These are phyloP conservation scores for Ulota crispa DNA, from an alignment of 225 moss, liverwort and hornwort species.

Conservation along the genomic window DNA sequence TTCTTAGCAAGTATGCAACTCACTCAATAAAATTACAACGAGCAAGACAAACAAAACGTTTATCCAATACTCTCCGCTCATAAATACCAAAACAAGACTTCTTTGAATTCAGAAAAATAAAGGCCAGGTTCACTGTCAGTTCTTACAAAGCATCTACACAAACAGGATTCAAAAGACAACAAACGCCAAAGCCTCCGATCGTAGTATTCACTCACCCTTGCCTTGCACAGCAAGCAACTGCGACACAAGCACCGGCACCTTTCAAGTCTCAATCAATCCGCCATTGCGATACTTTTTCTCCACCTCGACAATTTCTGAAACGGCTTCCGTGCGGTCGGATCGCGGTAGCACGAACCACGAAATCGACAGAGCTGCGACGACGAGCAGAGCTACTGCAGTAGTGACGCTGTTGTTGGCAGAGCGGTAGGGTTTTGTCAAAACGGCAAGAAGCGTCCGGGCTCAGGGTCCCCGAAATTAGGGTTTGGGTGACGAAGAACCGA, in stretches of 20 bases:
- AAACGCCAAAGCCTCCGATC: background rate
- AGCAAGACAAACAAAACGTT: background rate
- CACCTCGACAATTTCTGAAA: background rate
- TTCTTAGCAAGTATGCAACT: no score
- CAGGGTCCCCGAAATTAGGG: background rate
- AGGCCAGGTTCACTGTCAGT: background rate
- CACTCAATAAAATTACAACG: background rate
- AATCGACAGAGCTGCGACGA: background rate
- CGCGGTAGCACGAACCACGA: background rate
- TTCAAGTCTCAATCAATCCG: background rate
- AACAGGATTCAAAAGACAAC: background rate
- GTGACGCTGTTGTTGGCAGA: no score
- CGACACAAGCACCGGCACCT: background rate
- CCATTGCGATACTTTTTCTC: background rate
- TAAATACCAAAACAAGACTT: background rate
- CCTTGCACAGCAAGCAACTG: constrained; percentile 5
- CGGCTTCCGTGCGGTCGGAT: background rate
- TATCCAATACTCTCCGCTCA: background rate
- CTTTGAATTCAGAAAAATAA: background rate
- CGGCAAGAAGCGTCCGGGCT: background rate
- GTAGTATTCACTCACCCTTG: background rate
- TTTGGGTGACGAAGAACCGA: background rate
- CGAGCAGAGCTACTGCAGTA: no score
- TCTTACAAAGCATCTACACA: background rate
- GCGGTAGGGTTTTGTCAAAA: constrained; percentile 6